These are phyloP conservation scores for Cicer yamashitae DNA, from an alignment of 306 rosid genomes.

Conservation along the genomic window DNA sequence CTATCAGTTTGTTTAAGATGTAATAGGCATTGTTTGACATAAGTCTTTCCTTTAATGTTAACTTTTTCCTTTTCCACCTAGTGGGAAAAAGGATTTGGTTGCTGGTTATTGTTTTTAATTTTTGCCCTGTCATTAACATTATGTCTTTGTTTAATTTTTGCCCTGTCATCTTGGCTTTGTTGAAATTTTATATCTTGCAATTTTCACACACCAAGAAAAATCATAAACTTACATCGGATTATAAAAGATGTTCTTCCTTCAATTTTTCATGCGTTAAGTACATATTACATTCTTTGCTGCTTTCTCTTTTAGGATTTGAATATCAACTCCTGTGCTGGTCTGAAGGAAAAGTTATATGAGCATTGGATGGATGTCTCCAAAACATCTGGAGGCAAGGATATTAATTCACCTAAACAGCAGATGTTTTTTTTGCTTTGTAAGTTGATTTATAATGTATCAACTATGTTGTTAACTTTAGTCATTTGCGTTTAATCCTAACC, in stretches of 20 bases:
- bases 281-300: conserved; percentile 20
- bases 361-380: conserved; percentile 83
- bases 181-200: conserved; percentile 22
- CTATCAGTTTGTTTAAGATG: conserved; percentile 10
- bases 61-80: conserved; percentile 7
- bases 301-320: conserved; percentile 60
- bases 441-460: conserved; percentile 45
- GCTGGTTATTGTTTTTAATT: background rate
- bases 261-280: conserved; percentile 18
- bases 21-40: conserved; percentile 17
- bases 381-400: conserved; percentile 70
- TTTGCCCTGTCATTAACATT: conserved; percentile 9
- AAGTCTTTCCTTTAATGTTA: background rate
- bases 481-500: conserved; percentile 24
- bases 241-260: conserved; percentile 7
- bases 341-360: conserved; percentile 64
- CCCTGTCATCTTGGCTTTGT: conserved; percentile 25
- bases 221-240: conserved; percentile 18
- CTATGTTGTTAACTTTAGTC: conserved; percentile 19
- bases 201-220: background rate
- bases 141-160: background rate
- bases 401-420: conserved; percentile 66
- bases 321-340: conserved; percentile 49
- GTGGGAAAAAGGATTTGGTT: conserved; percentile 9
- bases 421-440: conserved; percentile 80